A percentile compares a stretch with the other conserved stretches of the same genome.
Conservation (phyloP, 2,329 filamentous ascomycete genomes). For the Fusarium lateritium region DNA sequence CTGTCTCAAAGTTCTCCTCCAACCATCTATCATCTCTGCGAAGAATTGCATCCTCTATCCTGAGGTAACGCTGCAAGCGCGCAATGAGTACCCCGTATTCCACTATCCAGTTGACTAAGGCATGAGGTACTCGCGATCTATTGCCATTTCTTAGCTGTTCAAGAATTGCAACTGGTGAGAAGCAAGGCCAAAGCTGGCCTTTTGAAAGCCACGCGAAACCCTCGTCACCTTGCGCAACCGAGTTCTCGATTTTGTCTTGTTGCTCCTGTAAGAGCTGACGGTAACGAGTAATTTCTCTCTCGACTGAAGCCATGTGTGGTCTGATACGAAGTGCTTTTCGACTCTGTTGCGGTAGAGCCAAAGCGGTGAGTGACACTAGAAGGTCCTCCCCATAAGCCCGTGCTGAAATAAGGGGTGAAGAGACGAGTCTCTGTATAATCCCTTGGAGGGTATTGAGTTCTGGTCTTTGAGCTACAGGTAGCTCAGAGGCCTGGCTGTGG, state of each 20-base stretch:
- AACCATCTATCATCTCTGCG: constrained; percentile 47
- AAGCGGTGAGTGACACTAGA: constrained; percentile 4
- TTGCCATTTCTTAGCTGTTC: constrained; percentile 58
- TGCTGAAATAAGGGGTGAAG: constrained; percentile 10
- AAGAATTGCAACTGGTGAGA: constrained; percentile 61
- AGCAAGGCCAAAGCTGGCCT: constrained; percentile 62
- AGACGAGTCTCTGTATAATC: constrained; percentile 17
- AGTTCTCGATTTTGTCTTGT: not conserved
- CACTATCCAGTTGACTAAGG: constrained; percentile 59
- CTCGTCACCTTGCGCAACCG: not conserved
- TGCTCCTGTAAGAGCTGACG: not conserved
- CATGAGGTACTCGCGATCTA: constrained; percentile 48
- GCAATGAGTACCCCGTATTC: constrained; percentile 61
- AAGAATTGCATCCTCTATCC: constrained; percentile 56
- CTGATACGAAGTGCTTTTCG: accelerated
- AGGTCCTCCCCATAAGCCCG: constrained; percentile 43
- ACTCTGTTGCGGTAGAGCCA: not conserved
- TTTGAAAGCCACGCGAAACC: constrained; percentile 57
- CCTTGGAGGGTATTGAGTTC: not conserved
- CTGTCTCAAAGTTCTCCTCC: constrained; percentile 61
- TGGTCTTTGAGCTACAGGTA: not conserved
- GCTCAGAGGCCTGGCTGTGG: not conserved
- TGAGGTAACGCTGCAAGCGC: constrained; percentile 59
- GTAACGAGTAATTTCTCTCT: not conserved
- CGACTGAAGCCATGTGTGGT: accelerated